Evolutionary conservation across 169 alveolate genomes (phyloP), one percentile per base, ranked within the genome.

Genomic region (Plasmodium billcollinsi): DNA sequence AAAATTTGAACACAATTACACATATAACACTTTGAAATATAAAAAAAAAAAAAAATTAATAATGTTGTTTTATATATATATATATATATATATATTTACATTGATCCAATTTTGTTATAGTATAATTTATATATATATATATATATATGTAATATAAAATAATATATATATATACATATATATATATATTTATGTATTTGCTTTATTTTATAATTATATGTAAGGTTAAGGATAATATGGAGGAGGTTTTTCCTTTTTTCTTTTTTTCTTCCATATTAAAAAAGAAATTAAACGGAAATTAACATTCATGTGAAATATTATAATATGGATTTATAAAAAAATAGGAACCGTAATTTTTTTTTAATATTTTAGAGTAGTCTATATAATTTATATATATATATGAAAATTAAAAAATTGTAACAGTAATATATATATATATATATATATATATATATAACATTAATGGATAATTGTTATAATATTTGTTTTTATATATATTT

Each of bases 341-440:
- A 33, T 33, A 33, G 45, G 8, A 33, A 33, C 45, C 45, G 45
- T 33, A 33, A 33, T 33, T 33, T 33, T 33, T 33, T 33, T 33
- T 33, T 33, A 74, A 52, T 26, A 39, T 18, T 26, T 39, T 29
- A 61, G 62, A 59, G 63, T 29, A 45, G 61, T 3, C 88, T 74
- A 43, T 74, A 73, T 73, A 74, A 62, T 24, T 24, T 24, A 24
- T 24, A 24, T 24, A 24, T 24, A 24, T 24, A 24, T 24, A 24
- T 24, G 29, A 24, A 24, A 24, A 24, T 24, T 24, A 24, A 24
- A 0, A 24, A 24, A 24, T 24, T 2, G 1, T 24, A 24, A 24
- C 29, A 24, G 26, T 24, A 24, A 24, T 24, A 24, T 24, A 24
- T 24, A 24, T 24, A 24, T 24, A 24, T 24, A 24, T 50, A 62